Evolutionary conservation across 306 rosid species (phyloP).

Genomic region (Cajanus cajan): DNA sequence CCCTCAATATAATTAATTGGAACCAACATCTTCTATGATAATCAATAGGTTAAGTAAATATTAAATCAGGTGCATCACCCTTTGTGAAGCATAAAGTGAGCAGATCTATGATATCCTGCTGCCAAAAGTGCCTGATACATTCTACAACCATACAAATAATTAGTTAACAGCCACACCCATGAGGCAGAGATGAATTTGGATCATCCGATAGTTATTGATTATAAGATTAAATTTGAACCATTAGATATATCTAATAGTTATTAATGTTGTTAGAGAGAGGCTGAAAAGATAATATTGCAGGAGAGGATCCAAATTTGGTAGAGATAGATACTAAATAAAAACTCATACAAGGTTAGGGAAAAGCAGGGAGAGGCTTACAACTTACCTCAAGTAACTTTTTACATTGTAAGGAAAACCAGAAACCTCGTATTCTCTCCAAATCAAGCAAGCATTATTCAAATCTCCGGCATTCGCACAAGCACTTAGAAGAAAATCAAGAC

Average conservation of each 20-base stretch:
- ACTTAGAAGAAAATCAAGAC: constrained; percentile 89
- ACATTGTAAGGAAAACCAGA: constrained; percentile 76
- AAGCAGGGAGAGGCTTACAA: background rate
- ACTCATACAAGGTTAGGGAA: background rate
- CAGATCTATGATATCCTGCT: constrained; percentile 56
- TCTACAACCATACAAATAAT: constrained; percentile 44
- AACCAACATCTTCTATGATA: background rate
- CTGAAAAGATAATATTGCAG: no score
- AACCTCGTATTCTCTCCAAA: constrained; percentile 74
- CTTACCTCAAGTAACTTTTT: constrained; percentile 63
- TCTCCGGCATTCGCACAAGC: constrained; percentile 77
- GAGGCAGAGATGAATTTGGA: no score
- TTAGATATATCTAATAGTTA: no score
- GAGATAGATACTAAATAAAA: background rate
- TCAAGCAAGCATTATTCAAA: constrained; percentile 50
- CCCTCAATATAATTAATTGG: background rate
- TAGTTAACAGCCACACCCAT: background rate
- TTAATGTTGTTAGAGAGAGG: no score
- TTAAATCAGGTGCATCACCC: background rate
- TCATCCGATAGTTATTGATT: no score
- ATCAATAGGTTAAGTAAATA: background rate
- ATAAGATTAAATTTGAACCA: no score
- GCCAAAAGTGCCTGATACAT: constrained; percentile 87
- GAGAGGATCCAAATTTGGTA: no score
- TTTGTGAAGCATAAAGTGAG: constrained; percentile 10